These are phyloP conservation scores for Ettlia oleoabundans DNA, from an alignment of 139 green algal genomes.

Conservation along the genomic window DNA sequence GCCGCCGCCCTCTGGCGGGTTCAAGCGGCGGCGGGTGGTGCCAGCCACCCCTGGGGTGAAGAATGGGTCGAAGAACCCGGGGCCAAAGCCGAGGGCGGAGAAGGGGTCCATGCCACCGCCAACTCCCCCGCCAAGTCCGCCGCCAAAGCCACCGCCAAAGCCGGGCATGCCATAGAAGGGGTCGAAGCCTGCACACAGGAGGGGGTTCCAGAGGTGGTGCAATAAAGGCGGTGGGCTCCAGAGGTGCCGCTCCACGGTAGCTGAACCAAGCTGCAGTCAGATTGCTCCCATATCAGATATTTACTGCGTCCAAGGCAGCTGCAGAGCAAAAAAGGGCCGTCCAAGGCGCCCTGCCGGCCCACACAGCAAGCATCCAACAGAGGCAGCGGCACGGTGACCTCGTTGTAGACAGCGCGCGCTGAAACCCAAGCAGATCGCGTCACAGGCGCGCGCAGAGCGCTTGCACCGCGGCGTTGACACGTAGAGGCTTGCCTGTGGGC, in stretches of 20 bases:
- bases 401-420: too few species aligned
- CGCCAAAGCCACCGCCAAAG: neutral
- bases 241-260: too few species aligned
- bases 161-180: neutral
- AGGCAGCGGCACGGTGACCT: too few species aligned
- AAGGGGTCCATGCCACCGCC: neutral
- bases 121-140: neutral
- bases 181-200: neutral
- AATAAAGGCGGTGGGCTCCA: too few species aligned
- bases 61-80: neutral
- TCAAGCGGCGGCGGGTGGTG: conserved; percentile 9
- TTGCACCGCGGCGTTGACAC: too few species aligned
- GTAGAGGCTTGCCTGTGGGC: too few species aligned
- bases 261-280: too few species aligned
- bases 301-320: too few species aligned
- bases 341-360: neutral
- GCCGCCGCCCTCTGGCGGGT: neutral
- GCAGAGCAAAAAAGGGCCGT: too few species aligned
- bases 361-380: neutral
- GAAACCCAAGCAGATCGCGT: too few species aligned
- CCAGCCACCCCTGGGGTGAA: neutral
- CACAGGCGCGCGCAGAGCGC: too few species aligned
- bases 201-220: neutral
- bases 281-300: too few species aligned
- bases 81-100: neutral